Evolutionary conservation across 78 protist species (phyloP), one percentile per base, ranked within the genome.

Genomic region (Dictyostelium firmibasis): DNA sequence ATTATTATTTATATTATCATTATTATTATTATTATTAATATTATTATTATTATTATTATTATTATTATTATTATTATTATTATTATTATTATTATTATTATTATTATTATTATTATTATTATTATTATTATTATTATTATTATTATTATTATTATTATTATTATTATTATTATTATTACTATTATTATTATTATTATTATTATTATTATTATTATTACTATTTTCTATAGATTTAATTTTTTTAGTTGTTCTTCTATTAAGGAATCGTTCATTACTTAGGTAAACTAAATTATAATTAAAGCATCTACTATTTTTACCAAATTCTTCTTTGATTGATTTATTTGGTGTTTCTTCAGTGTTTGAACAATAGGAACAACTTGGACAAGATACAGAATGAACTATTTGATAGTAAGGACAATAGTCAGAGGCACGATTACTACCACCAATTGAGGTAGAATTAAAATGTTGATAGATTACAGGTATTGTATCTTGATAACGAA

Each of bases 391-490:
- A 14, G 84, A 57, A 41, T 35, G 83, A 31, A 35, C 60, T 1
- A 81, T 50, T 81, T 31, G 53, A 76, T 69, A 89, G 60, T 25
- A 81, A 31, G 94, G 94, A 31, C 94, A 89, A 47, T 67, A 78
- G 62, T 89, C 94, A 13, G 81, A 43, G 2, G 84, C 86, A 25
- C 38, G n/a, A 44, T 88, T 36, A 25, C n/a, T 43, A 35, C 94
- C 94, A 89, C 94, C 94, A 41, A 41, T 23, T 0, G 70, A n/a
- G 0, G 94, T 38, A 6, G 33, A 23, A 31, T 41, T 89, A 70
- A 89, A 89, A 75, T 89, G 94, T 69, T 89, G 94, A 67, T 81
- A 89, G 16, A 7, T 33, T 23, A 47, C 23, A 25, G 86, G 94
- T 6, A 89, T n/a, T 7, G 35, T 31, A 4, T 13, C 33, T n/a